Percentiles rank a stretch among this genome's conserved stretches.
These are phyloP conservation scores for Penicillium capsulatum DNA, from an alignment of 2,329 filamentous ascomycete genomes.

Conservation along the genomic window DNA sequence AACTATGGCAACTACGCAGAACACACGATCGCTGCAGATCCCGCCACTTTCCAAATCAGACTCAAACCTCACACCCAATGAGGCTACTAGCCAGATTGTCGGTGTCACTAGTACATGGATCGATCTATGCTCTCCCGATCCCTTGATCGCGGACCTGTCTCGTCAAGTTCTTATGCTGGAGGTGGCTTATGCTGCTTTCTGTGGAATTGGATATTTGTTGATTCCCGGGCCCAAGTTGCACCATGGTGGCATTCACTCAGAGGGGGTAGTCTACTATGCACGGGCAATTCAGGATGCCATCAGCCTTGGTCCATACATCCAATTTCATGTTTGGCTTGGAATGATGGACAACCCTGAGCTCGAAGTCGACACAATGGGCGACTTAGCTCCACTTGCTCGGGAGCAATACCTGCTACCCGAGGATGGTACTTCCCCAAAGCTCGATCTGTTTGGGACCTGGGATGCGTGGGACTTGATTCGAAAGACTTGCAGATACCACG, in stretches of 20 bases:
- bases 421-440: constrained; percentile 42
- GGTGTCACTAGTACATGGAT: constrained; percentile 88
- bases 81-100: constrained; percentile 74
- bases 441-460: constrained; percentile 77
- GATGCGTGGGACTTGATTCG: constrained; percentile 90
- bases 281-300: constrained; percentile 79
- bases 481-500: constrained; percentile 77
- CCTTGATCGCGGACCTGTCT: constrained; percentile 78
- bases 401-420: constrained; percentile 36
- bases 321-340: constrained; percentile 74
- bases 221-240: constrained; percentile 71
- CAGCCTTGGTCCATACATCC: constrained; percentile 67
- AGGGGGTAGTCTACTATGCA: constrained; percentile 67
- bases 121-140: constrained; percentile 77
- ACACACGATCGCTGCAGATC: constrained; percentile 39
- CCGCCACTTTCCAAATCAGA: constrained; percentile 42
- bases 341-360: constrained; percentile 72
- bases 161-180: constrained; percentile 87
- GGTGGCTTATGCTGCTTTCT: constrained; percentile 92
- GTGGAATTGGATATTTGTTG: constrained; percentile 77
- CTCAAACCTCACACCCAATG: constrained; percentile 68
- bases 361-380: constrained; percentile 44
- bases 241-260: constrained; percentile 48
- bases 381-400: constrained; percentile 43
- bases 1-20: constrained; percentile 40